A percentile compares a stretch with the other conserved stretches of the same genome.
Conservation (phyloP, 2,329 filamentous ascomycete species). For the Madurella fahalii region DNA sequence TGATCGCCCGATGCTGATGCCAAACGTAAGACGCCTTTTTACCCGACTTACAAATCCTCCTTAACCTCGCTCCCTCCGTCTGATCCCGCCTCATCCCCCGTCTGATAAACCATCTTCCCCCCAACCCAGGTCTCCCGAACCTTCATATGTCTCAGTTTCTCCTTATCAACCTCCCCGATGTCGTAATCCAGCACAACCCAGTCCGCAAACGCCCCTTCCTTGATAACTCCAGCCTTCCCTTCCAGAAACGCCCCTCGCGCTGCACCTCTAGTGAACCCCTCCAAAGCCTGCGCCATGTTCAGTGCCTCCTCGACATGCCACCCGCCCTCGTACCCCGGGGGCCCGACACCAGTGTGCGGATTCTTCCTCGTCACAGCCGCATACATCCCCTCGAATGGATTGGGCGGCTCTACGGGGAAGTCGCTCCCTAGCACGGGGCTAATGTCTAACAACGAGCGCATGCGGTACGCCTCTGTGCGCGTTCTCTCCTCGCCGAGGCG, state of each 20-base stretch:
- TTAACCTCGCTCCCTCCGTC: not conserved
- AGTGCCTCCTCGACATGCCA: slow-evolving; percentile 60
- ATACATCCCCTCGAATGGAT: slow-evolving; percentile 65
- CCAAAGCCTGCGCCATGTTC: slow-evolving; percentile 54
- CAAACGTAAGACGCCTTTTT: not conserved
- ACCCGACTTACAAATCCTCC: slow-evolving; percentile 11
- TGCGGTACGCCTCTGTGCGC: slow-evolving; percentile 57
- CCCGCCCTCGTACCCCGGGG: slow-evolving; percentile 46
- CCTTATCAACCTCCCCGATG: slow-evolving; percentile 46
- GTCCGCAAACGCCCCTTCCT: slow-evolving; percentile 60
- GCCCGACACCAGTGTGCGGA: slow-evolving; percentile 52
- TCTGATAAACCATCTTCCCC: slow-evolving; percentile 48
- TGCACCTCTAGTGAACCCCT: slow-evolving; percentile 58
- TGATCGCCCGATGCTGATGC: not conserved
- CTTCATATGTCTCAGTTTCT: slow-evolving; percentile 49
- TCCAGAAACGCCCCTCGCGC: slow-evolving; percentile 59
- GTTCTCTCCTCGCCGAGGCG: slow-evolving; percentile 57
- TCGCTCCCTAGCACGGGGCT: slow-evolving; percentile 61
- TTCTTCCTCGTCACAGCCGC: slow-evolving; percentile 60
- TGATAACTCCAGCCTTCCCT: slow-evolving; percentile 55
- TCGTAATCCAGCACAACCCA: slow-evolving; percentile 65
- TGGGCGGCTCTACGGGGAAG: slow-evolving; percentile 67
- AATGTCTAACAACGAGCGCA: slow-evolving; percentile 56
- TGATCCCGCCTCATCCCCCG: slow-evolving; percentile 18
- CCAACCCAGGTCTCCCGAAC: slow-evolving; percentile 67